phyloP scores from a whole-genome alignment of 495 filamentous ascomycete genomes.

The Pseudotulostoma volvatum region DNA sequence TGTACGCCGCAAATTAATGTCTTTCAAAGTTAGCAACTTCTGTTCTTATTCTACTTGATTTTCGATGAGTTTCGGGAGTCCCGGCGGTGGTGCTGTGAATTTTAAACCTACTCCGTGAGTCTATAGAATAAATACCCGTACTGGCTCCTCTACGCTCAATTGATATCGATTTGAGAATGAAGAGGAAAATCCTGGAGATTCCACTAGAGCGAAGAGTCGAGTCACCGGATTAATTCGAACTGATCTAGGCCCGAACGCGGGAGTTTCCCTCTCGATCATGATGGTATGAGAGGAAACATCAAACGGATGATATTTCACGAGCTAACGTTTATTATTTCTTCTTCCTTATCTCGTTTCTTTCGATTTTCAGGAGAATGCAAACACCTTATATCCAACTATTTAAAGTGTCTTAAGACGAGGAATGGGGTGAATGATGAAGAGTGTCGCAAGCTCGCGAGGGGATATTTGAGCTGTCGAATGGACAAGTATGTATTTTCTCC shows the following conservation, averaged over 20 bases:
- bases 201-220: neutral
- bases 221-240: neutral
- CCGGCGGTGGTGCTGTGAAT: conserved; percentile 51
- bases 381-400: conserved; percentile 63
- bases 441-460: conserved; percentile 71
- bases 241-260: conserved; percentile 70
- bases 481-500: conserved; percentile 49
- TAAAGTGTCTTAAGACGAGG: conserved; percentile 66
- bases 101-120: conserved; percentile 66
- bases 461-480: conserved; percentile 84
- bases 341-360: too few relatives aligned
- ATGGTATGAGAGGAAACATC: conserved; percentile 58
- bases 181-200: conserved; percentile 3
- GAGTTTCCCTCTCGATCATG: conserved; percentile 91
- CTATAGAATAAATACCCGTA: too few relatives aligned
- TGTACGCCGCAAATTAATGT: too few relatives aligned
- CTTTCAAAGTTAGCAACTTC: too few relatives aligned
- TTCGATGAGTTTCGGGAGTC: conserved; percentile 64
- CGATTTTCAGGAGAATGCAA: conserved; percentile 77
- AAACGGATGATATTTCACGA: too few relatives aligned
- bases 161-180: neutral
- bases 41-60: too few relatives aligned
- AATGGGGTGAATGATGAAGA: conserved; percentile 72
- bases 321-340: too few relatives aligned
- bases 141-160: neutral